Evolutionary conservation across 1,284 basidiomycete genomes (phyloP).

Genomic region (Apiotrichum veenhuisii): DNA sequence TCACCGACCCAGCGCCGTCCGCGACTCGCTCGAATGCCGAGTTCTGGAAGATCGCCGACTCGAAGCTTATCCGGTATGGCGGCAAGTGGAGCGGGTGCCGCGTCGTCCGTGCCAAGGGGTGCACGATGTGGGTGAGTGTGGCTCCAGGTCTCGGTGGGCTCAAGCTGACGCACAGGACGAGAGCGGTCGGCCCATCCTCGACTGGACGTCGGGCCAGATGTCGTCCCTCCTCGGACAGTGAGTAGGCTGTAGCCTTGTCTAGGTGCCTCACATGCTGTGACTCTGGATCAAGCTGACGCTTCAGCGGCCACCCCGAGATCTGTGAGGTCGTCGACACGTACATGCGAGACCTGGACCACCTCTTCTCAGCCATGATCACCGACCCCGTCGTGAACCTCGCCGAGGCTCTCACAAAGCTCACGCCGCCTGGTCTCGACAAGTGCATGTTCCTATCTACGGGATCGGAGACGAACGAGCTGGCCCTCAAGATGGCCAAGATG

Average conservation of each 20-base stretch:
- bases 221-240: constrained; percentile 32
- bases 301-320: constrained; percentile 36
- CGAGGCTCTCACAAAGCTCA: constrained; percentile 22
- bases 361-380: constrained; percentile 34
- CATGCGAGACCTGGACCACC: constrained; percentile 35
- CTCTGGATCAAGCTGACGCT: neutral
- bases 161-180: constrained; percentile 22
- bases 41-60: constrained; percentile 25
- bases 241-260: no score
- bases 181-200: constrained; percentile 32
- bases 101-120: constrained; percentile 23
- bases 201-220: constrained; percentile 42
- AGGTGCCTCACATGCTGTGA: neutral
- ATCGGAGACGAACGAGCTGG: constrained; percentile 35
- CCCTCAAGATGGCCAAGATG: constrained; percentile 41
- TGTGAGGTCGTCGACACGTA: constrained; percentile 23
- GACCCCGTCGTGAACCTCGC: constrained; percentile 34
- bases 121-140: constrained; percentile 13
- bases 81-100: constrained; percentile 19
- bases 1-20: neutral
- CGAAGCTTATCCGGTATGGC: constrained; percentile 25
- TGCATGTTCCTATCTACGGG: constrained; percentile 38
- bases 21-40: constrained; percentile 9
- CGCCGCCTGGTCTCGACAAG: constrained; percentile 28
- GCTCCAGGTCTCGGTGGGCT: no score